A percentile compares a stretch with the other conserved stretches of the same genome.
Evolutionary conservation across 2,329 filamentous ascomycete species (phyloP).

Genomic region (Pestalotiopsis sp.): DNA sequence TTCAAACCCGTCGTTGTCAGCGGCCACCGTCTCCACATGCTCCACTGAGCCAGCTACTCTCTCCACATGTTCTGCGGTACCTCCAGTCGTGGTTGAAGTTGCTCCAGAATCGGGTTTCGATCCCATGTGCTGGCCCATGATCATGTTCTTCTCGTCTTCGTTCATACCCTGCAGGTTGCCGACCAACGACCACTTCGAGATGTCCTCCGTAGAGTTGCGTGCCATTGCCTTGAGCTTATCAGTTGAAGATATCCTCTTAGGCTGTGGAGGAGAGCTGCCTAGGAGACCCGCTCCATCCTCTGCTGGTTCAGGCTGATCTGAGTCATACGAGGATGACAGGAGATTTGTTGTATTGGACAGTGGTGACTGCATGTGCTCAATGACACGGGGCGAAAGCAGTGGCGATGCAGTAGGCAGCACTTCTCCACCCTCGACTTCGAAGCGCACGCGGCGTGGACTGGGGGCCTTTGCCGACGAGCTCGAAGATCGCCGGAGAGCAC

Average conservation of each 20-base stretch:
- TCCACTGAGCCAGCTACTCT: not conserved
- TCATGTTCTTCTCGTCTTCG: constrained; percentile 31
- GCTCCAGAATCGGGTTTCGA: constrained; percentile 12
- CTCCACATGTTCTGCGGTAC: not conserved
- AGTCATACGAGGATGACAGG: constrained; percentile 22
- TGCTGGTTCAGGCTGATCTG: constrained; percentile 34
- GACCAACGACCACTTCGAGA: constrained; percentile 54
- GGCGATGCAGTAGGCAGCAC: constrained; percentile 63
- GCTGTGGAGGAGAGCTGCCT: constrained; percentile 38
- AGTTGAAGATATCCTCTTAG: constrained; percentile 58
- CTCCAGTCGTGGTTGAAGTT: constrained; percentile 9
- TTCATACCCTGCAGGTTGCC: constrained; percentile 25
- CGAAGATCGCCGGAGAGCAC: constrained; percentile 59
- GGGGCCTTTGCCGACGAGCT: constrained; percentile 50
- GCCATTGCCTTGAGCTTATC: constrained; percentile 56
- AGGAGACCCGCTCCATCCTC: constrained; percentile 34
- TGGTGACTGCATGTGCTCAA: constrained; percentile 34
- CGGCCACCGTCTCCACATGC: constrained; percentile 14
- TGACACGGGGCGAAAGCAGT: constrained; percentile 31
- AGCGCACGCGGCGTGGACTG: constrained; percentile 64
- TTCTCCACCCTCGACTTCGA: constrained; percentile 61
- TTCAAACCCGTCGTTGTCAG: constrained; percentile 10
- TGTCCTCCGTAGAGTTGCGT: constrained; percentile 51
- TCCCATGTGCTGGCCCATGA: constrained; percentile 25
- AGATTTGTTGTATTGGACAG: constrained; percentile 25